Percentiles rank a stretch among this genome's conserved stretches.
Conservation (phyloP, 352 stramenopile species). For the Globisporangium parvum region DNA sequence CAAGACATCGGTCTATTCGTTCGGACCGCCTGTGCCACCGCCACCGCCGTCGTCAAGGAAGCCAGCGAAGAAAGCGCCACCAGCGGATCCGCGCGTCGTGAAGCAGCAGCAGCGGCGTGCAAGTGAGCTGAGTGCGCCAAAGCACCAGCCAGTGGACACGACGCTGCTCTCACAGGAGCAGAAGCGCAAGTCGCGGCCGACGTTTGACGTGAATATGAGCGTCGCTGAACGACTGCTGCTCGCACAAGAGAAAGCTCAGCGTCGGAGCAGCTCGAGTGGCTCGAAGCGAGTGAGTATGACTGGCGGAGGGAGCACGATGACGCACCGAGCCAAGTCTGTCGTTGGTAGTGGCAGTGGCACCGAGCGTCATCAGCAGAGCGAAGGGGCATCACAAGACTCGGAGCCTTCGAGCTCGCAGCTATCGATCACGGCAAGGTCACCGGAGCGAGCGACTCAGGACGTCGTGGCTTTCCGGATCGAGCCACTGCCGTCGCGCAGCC, state of each 20-base stretch:
- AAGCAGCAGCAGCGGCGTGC: slow-evolving; percentile 48
- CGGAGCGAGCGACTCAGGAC: slow-evolving; percentile 4
- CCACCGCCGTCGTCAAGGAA: slow-evolving; percentile 19
- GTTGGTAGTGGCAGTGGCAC: neutral
- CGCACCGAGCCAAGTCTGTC: slow-evolving; percentile 7
- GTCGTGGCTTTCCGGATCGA: slow-evolving; percentile 19
- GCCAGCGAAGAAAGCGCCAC: slow-evolving; percentile 23
- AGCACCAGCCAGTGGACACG: slow-evolving; percentile 55
- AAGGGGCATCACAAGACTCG: too few relatives aligned
- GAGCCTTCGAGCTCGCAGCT: neutral
- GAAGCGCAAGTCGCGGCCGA: slow-evolving; percentile 48
- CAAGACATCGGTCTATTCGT: slow-evolving; percentile 47
- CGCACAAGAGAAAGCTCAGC: slow-evolving; percentile 36
- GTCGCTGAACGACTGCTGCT: slow-evolving; percentile 59
- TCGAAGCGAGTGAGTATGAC: neutral
- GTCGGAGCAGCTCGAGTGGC: slow-evolving; percentile 14
- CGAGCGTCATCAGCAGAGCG: neutral
- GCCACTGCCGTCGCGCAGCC: slow-evolving; percentile 3
- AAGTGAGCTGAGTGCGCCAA: slow-evolving; percentile 59
- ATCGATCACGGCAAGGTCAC: neutral
- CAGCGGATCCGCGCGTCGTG: slow-evolving; percentile 27
- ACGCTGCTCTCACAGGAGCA: slow-evolving; percentile 47
- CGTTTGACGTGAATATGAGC: slow-evolving; percentile 62
- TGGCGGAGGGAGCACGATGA: slow-evolving; percentile 26
- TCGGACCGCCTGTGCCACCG: slow-evolving; percentile 35